Base-by-base conservation (phyloP, 345 rosid genomes). In the Brassica juncea region DNA sequence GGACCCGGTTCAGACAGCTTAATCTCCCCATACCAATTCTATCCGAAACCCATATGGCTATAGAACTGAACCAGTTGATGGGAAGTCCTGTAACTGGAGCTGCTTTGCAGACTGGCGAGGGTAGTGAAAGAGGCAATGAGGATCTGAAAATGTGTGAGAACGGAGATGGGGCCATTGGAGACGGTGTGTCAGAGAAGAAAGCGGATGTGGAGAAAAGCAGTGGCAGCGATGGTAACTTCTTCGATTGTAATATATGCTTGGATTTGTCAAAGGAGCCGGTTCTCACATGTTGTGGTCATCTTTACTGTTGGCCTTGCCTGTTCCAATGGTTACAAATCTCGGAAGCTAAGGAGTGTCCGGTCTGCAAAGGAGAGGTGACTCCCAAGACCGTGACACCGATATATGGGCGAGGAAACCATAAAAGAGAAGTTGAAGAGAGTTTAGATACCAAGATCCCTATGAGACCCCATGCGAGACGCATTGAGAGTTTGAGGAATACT, bases 281-380 rank as follows among this genome's bases (percentile, higher is more conserved):
- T 23, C 91, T 94, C 16, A 91, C 99, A 2, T 90, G 92, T 70
- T 94, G 99, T 66, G 98, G 99, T 60, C 99, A 94, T 82, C 85
- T 94, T 66, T 94, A 88, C 84, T 94, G 99, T 77, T 94, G 99
- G 99, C 86, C 95, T 25, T 94, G 99, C 84, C 83, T 93, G 15
- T 90, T 87, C 82, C 89, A 84, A 59, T 90, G 94, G 97, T 75
- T 92, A 54, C 89, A 94, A 73, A 69, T 85, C 15, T 87, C 95
- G 5, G 94, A 92, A 6, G 60, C 60, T 0, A 54, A 54, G 25
- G 60, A 54, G 2, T 54, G 60, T 54, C 98, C 97, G 0, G 91
- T 92, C 21, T 94, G 98, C 86, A 94, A 92, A 74, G 98, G 94
- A 73, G 97, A 94, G 85, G 99, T 90, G 61, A 86, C 92, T 0